phyloP scores from a whole-genome alignment of 768 basidiomycete species.

The Calocera viscosa region DNA sequence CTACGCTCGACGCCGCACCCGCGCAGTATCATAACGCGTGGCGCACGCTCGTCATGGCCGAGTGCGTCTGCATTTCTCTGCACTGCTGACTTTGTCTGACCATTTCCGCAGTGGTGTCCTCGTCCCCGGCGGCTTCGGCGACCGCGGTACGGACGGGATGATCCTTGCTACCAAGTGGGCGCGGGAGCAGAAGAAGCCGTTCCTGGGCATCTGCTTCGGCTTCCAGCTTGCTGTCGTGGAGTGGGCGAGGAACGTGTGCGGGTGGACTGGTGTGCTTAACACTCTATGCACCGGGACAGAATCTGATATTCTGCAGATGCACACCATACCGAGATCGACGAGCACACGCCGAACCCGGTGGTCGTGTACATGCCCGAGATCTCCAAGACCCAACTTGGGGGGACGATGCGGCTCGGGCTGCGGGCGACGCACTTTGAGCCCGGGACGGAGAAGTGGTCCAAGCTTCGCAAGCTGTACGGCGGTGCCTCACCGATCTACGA shows the following conservation, averaged over 20 bases:
- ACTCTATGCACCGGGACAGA: not conserved
- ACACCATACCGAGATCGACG: conserved; percentile 69
- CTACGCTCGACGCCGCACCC: conserved; percentile 64
- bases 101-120: conserved; percentile 66
- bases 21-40: conserved; percentile 92
- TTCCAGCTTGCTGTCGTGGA: conserved; percentile 96
- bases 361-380: conserved; percentile 99
- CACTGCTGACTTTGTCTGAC: not conserved
- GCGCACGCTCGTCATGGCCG: conserved; percentile 79
- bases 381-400: conserved; percentile 94
- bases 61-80: conserved; percentile 36
- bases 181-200: conserved; percentile 85
- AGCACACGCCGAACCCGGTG: conserved; percentile 51
- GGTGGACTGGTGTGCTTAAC: conserved; percentile 42
- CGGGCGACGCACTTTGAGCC: conserved; percentile 85
- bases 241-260: conserved; percentile 78
- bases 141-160: conserved; percentile 93
- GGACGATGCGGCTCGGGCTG: conserved; percentile 98
- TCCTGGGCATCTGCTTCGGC: conserved; percentile 91
- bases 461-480: conserved; percentile 68
- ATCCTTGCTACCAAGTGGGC: conserved; percentile 96
- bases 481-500: conserved; percentile 80
- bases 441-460: conserved; percentile 56
- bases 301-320: conserved; percentile 43
- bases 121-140: conserved; percentile 92